Evolutionary conservation across 352 stramenopile species (phyloP).

Genomic region (Plasmopara halstedii): DNA sequence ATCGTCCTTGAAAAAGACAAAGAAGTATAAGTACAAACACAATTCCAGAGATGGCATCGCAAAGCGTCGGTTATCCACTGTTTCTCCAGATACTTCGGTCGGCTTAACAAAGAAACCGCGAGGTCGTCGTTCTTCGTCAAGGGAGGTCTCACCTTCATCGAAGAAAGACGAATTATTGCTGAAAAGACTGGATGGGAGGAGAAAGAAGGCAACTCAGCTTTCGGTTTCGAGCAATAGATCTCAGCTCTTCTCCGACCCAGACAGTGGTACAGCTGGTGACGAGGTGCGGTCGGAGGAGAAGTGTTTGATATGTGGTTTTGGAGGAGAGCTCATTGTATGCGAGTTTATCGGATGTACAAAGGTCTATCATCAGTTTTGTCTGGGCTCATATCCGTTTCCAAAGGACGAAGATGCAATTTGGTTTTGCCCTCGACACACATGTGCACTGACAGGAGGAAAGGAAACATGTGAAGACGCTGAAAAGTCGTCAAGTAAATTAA

Average conservation of each 20-base stretch:
- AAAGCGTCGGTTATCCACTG: constrained; percentile 48
- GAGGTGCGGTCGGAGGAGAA: constrained; percentile 65
- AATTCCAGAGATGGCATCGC: constrained; percentile 42
- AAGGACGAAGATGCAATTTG: constrained; percentile 76
- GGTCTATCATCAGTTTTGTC: constrained; percentile 84
- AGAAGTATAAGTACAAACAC: constrained; percentile 59
- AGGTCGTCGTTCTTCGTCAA: constrained; percentile 29
- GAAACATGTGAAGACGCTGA: constrained; percentile 44
- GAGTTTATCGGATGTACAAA: constrained; percentile 77
- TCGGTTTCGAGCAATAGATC: constrained; percentile 29
- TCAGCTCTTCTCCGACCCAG: constrained; percentile 21
- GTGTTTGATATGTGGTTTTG: constrained; percentile 73
- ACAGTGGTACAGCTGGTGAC: constrained; percentile 29
- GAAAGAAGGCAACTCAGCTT: constrained; percentile 37
- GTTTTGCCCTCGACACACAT: constrained; percentile 76
- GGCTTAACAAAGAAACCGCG: constrained; percentile 40
- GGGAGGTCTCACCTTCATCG: constrained; percentile 30
- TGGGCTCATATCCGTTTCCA: constrained; percentile 69
- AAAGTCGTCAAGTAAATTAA: constrained; percentile 22
- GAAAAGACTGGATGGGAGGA: constrained; percentile 25
- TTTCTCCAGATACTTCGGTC: constrained; percentile 30
- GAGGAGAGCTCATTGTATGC: constrained; percentile 76
- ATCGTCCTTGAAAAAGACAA: constrained; percentile 26
- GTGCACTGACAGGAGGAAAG: constrained; percentile 48
- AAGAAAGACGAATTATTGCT: constrained; percentile 25